These are phyloP conservation scores for Bauhinia variegata DNA, from an alignment of 306 rosid species.

Conservation along the genomic window DNA sequence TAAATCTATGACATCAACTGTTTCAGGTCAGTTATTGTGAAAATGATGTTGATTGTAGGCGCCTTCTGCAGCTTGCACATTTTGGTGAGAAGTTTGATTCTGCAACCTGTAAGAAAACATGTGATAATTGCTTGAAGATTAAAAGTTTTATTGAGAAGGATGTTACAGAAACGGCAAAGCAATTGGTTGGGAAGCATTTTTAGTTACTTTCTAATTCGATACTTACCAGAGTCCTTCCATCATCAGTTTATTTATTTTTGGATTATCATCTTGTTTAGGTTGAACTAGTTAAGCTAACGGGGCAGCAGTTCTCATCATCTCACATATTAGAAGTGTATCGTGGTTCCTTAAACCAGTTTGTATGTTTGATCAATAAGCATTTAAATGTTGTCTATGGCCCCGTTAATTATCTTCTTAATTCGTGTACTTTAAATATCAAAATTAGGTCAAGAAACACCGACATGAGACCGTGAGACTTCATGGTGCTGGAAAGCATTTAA, in stretches of 20 bases:
- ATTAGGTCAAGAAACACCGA: slow-evolving; percentile 81
- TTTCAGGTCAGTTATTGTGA: slow-evolving; percentile 93
- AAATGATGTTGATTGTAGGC: slow-evolving; percentile 89
- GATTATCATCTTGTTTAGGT: slow-evolving; percentile 58
- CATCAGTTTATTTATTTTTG: slow-evolving; percentile 32
- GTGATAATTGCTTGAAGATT: slow-evolving; percentile 86
- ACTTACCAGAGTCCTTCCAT: slow-evolving; percentile 24
- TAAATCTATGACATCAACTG: slow-evolving; percentile 37
- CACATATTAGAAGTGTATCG: slow-evolving; percentile 89
- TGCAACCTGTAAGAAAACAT: slow-evolving; percentile 82
- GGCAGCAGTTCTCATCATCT: slow-evolving; percentile 86
- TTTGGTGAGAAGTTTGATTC: slow-evolving; percentile 92
- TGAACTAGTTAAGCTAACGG: slow-evolving; percentile 71
- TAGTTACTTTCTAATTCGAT: slow-evolving; percentile 25
- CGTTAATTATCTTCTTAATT: slow-evolving; percentile 27
- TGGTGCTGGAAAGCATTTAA: slow-evolving; percentile 87
- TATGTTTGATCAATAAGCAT: slow-evolving; percentile 45
- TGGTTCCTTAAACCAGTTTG: slow-evolving; percentile 90
- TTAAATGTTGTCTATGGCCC: slow-evolving; percentile 15
- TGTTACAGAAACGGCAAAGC: slow-evolving; percentile 81
- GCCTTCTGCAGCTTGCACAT: slow-evolving; percentile 86
- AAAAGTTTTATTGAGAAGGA: slow-evolving; percentile 76
- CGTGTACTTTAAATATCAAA: slow-evolving; percentile 32
- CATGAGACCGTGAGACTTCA: slow-evolving; percentile 77
- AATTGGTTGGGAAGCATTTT: slow-evolving; percentile 66